Percentiles rank a stretch among this genome's conserved stretches.
Conservation (phyloP, 306 rosid species). For the Phaseolus lunatus region DNA sequence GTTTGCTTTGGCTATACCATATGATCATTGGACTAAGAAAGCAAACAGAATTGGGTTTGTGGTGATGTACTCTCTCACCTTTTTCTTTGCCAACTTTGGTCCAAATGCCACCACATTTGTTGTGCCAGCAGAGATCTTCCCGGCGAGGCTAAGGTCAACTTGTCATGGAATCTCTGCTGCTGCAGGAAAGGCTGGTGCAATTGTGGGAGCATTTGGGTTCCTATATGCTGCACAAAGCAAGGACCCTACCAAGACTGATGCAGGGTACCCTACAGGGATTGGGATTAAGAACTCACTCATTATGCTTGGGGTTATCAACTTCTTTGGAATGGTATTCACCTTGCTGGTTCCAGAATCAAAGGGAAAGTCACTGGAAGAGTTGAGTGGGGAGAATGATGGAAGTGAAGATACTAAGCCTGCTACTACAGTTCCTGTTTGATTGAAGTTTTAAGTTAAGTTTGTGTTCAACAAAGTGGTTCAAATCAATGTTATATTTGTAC, state of each 20-base stretch:
- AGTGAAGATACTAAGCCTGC: background rate
- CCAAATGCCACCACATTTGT: slow-evolving; percentile 86
- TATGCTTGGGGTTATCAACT: slow-evolving; percentile 71
- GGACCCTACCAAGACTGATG: slow-evolving; percentile 46
- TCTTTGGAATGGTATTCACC: slow-evolving; percentile 60
- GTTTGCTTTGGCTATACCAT: slow-evolving; percentile 83
- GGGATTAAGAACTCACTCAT: slow-evolving; percentile 74
- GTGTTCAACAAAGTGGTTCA: slow-evolving; percentile 21
- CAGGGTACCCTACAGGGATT: slow-evolving; percentile 74
- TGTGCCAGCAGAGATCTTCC: slow-evolving; percentile 87
- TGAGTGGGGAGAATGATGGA: slow-evolving; percentile 70
- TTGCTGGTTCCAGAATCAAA: slow-evolving; percentile 81
- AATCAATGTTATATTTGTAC: slow-evolving; percentile 9
- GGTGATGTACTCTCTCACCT: slow-evolving; percentile 67
- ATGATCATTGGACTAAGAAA: slow-evolving; percentile 67
- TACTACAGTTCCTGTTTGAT: slow-evolving; percentile 48
- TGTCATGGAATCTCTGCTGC: slow-evolving; percentile 92
- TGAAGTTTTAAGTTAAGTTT: background rate
- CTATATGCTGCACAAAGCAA: slow-evolving; percentile 71
- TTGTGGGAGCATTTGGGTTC: slow-evolving; percentile 83
- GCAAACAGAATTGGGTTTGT: slow-evolving; percentile 62
- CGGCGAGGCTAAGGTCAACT: slow-evolving; percentile 79
- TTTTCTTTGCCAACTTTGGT: slow-evolving; percentile 86
- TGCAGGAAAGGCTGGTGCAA: slow-evolving; percentile 90
- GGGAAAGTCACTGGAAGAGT: slow-evolving; percentile 79